Percentiles rank a stretch among this genome's conserved stretches.
Evolutionary conservation across 2,329 filamentous ascomycete species (phyloP).

Genomic region (Hymenoscyphus fraxineus): DNA sequence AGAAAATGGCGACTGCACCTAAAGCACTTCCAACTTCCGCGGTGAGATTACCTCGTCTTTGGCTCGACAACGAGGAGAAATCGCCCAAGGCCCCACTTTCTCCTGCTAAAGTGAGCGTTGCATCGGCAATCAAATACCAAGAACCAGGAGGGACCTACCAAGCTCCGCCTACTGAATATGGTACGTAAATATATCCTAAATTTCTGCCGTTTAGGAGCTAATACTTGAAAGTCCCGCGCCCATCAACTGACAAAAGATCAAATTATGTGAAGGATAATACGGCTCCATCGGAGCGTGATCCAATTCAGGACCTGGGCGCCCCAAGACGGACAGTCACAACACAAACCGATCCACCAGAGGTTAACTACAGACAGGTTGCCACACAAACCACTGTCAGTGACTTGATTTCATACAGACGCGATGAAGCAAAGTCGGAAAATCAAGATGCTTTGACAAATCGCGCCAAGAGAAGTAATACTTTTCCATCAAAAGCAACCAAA

Average conservation of each 20-base stretch:
- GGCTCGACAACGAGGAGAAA: slow-evolving; percentile 26
- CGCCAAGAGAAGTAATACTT: background rate
- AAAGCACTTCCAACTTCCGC: slow-evolving; percentile 9
- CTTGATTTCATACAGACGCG: background rate
- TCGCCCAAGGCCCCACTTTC: slow-evolving; percentile 14
- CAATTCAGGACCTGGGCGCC: too few species aligned
- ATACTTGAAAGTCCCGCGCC: background rate
- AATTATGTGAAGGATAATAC: background rate
- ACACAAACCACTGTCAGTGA: background rate
- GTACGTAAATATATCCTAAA: background rate
- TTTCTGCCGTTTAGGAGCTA: background rate
- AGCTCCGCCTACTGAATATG: background rate
- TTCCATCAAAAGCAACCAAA: background rate
- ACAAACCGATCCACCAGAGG: background rate
- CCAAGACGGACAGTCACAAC: background rate
- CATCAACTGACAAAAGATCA: background rate
- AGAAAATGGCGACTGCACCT: slow-evolving; percentile 2
- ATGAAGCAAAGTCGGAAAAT: background rate
- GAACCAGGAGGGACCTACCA: background rate
- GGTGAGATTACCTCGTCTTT: slow-evolving; percentile 26
- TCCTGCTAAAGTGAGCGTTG: slow-evolving; percentile 3
- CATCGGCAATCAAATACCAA: background rate
- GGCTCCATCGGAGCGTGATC: background rate
- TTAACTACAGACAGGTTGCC: background rate
- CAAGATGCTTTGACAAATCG: background rate